Base-by-base conservation (phyloP, 495 filamentous ascomycete genomes). In the Tuber microsphaerosporum region DNA sequence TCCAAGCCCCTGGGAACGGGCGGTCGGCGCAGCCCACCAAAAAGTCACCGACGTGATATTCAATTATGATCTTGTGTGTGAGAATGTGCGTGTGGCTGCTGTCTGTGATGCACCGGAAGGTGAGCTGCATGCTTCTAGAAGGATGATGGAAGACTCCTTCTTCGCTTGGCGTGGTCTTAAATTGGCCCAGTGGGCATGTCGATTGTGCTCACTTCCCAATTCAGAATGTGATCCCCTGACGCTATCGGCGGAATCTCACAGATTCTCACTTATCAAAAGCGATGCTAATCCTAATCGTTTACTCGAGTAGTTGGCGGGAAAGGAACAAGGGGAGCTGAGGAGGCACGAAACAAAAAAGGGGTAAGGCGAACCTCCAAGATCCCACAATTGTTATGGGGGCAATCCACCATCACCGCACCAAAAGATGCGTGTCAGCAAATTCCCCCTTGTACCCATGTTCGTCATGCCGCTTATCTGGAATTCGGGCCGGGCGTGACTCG, bases 121-220 rank as follows among this genome's bases (percentile, higher is more conserved):
- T 69, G 37, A 61, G 69, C 45, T 79, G 73, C 76, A 79, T 79
- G 76, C 80, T 82, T 82, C 80, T 79, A 81, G 80, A 82, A 82
- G 80, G 51, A 56, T 34, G 69, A 71, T 69, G 72, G 74, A 79
- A 77, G 71, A 78, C 72, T 48, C 78, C 78, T 73, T 70, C 71
- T 80, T 80, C 61, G 69, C 78, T 77, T 77, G 77, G 44, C 71
- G 71, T 41, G 56, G 20, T 78, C 75, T 71, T 70, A 81, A 81
- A 81, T 76, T 80, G 79, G 79, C 73, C 76, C 76, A 76, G 45
- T 41, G 65, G 61, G 46, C 45, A 72, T 73, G 70, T 44, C 42
- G 75, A 75, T 76, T 73, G 73, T 76, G 77, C 77, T 71, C 76
- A 79, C 78, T 75, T 75, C 80, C 78, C 77, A 78, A 75, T 81